Evolutionary conservation across 495 filamentous ascomycete genomes (phyloP), one percentile per base, ranked within the genome.

Genomic region (Penicillium mononematosum): DNA sequence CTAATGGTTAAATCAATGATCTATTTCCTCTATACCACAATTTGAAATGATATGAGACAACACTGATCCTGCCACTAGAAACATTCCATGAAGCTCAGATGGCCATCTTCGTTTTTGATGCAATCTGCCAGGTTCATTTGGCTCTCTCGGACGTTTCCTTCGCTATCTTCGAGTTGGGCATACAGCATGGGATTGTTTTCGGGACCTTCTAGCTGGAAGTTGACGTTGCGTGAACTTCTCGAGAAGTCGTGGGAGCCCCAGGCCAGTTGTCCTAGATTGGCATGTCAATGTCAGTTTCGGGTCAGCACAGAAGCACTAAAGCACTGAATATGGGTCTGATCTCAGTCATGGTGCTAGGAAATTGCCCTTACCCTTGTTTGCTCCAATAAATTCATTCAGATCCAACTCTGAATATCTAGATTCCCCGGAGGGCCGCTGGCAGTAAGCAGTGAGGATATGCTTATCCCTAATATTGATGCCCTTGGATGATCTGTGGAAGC

Each of bases 21-120:
- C 19, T 44, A 31, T 32, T 44, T 45, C 5, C 5, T 51, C 10
- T 50, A 17, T n/a, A n/a, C 25, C 20, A 38, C 32, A 38, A 5
- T 32, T 44, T 31, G 7, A 27, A 27, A n/a, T 22, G 7, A 44
- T 22, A 36, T 34, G 41, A 45, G 25, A 24, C 29, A 6, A 32
- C 7, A 2, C 8, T 9, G 17, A 14, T 29, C 11, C 0, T 20
- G 10, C 16, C 38, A 20, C 44, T 66, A 69, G 51, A 69, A 66
- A 57, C 66, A 69, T 38, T 62, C 58, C 66, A 69, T 69, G 57
- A 50, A 69, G 3, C 47, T 51, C 50, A 67, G 49, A 32, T 50
- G 50, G 8, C 66, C 66, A 58, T 69, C 59, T 41, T 67, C 66
- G n/a, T 69, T 69, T 54, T 67, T 69, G 51, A 69, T 69, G 42